A percentile compares a stretch with the other conserved stretches of the same genome.
These are phyloP conservation scores for Phylloporus sp. DNA, from an alignment of 1,284 basidiomycete genomes.

Conservation along the genomic window DNA sequence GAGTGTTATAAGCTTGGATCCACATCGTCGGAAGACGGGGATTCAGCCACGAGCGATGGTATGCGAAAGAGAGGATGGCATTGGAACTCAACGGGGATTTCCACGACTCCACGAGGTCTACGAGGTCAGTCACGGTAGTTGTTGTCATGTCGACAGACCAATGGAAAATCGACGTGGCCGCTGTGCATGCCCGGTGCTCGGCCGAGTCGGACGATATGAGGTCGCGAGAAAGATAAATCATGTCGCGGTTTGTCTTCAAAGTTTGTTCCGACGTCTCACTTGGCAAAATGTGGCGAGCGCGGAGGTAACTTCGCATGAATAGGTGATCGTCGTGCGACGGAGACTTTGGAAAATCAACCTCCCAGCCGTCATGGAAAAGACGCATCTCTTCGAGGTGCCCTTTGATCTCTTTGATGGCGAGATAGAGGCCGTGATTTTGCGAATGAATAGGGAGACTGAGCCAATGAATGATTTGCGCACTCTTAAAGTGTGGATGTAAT, in stretches of 20 bases:
- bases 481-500: constrained; percentile 41
- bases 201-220: background rate
- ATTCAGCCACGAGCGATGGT: background rate
- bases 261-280: background rate
- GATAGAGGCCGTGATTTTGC: constrained; percentile 40
- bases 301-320: constrained; percentile 13
- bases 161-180: constrained; percentile 2
- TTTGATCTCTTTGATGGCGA: constrained; percentile 32
- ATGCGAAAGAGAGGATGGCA: background rate
- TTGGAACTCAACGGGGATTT: background rate
- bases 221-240: constrained; percentile 11
- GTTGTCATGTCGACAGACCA: background rate
- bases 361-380: constrained; percentile 3
- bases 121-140: background rate
- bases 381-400: constrained; percentile 27
- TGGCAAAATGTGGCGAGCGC: constrained; percentile 12
- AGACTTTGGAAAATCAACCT: background rate
- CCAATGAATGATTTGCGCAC: constrained; percentile 41
- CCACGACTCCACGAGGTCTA: background rate
- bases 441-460: constrained; percentile 21
- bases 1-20: background rate
- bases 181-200: constrained; percentile 3
- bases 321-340: constrained; percentile 12
- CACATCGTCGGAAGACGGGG: background rate
- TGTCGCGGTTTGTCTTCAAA: background rate